Evolutionary conservation across 164 flowering plant genomes (phyloP).

Genomic region (Euptelea pleiosperma): DNA sequence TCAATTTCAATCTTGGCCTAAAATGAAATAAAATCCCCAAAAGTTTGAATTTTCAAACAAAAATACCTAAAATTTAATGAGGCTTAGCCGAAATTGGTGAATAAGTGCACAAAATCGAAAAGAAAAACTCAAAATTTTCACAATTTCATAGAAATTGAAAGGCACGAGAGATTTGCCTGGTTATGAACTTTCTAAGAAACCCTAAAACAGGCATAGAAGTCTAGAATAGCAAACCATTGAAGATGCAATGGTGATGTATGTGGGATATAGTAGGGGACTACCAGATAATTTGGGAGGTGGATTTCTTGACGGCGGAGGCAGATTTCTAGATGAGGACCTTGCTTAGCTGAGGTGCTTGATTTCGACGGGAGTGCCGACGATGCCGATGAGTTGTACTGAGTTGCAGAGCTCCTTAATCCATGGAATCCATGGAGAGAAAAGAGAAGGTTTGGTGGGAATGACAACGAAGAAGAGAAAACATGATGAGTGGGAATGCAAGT

Average conservation of each 20-base stretch:
- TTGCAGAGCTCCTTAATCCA: constrained; percentile 86
- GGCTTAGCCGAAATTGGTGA: too few relatives aligned
- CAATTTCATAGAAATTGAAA: too few relatives aligned
- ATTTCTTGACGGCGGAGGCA: constrained; percentile 72
- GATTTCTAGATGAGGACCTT: constrained; percentile 75
- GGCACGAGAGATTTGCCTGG: too few relatives aligned
- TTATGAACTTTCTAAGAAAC: not conserved
- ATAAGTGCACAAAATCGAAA: too few relatives aligned
- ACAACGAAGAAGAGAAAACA: not conserved
- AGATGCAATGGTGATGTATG: too few relatives aligned
- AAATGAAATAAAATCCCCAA: too few relatives aligned
- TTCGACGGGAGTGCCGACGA: constrained; percentile 60
- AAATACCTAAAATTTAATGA: too few relatives aligned
- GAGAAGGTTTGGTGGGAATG: constrained; percentile 4
- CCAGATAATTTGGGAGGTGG: constrained; percentile 70
- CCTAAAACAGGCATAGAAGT: not conserved
- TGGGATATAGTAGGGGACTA: constrained; percentile 17
- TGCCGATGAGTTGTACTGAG: constrained; percentile 67
- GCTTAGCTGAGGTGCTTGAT: constrained; percentile 61
- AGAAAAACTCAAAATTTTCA: too few relatives aligned
- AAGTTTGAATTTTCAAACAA: too few relatives aligned
- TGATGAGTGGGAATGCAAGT: too few relatives aligned
- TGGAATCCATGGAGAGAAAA: constrained; percentile 32
- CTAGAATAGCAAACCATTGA: too few relatives aligned
- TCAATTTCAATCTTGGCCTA: too few relatives aligned